A percentile compares a stretch with the other conserved stretches of the same genome.
Evolutionary conservation across 768 basidiomycete genomes (phyloP).

Genomic region (Termitomyces sp.): DNA sequence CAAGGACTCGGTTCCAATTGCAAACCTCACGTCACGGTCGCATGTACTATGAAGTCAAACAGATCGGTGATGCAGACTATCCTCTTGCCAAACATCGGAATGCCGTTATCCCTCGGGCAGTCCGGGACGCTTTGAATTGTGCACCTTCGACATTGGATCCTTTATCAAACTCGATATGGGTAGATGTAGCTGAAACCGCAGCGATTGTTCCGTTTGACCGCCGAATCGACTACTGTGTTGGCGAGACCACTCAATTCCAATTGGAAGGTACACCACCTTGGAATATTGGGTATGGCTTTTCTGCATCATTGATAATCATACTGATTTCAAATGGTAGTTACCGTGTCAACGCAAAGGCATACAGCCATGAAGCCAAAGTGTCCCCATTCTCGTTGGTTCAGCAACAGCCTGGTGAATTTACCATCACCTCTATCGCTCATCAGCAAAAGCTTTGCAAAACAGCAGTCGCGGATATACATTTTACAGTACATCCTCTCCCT

Average conservation of each 20-base stretch:
- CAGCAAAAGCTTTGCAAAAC: conserved; percentile 92
- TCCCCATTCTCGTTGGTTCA: conserved; percentile 86
- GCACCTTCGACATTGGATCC: conserved; percentile 67
- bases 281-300: conserved; percentile 65
- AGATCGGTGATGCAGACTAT: conserved; percentile 83
- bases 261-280: conserved; percentile 93
- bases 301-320: conserved; percentile 5
- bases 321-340: conserved; percentile 46
- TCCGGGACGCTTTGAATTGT: conserved; percentile 80
- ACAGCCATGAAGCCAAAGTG: conserved; percentile 68
- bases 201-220: conserved; percentile 83
- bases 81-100: conserved; percentile 65
- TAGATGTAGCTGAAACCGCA: conserved; percentile 96
- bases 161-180: conserved; percentile 59
- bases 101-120: conserved; percentile 58
- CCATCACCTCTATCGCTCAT: conserved; percentile 84
- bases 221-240: conserved; percentile 81
- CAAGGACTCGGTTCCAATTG: conserved; percentile 74
- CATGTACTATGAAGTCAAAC: conserved; percentile 87
- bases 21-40: conserved; percentile 73
- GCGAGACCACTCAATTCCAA: conserved; percentile 86
- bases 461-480: conserved; percentile 66
- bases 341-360: conserved; percentile 68
- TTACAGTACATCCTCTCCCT: conserved; percentile 77
- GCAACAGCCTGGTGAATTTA: conserved; percentile 78